Evolutionary conservation across 2,329 filamentous ascomycete genomes (phyloP).

Genomic region (Immersiporthe knoxdaviesiana): DNA sequence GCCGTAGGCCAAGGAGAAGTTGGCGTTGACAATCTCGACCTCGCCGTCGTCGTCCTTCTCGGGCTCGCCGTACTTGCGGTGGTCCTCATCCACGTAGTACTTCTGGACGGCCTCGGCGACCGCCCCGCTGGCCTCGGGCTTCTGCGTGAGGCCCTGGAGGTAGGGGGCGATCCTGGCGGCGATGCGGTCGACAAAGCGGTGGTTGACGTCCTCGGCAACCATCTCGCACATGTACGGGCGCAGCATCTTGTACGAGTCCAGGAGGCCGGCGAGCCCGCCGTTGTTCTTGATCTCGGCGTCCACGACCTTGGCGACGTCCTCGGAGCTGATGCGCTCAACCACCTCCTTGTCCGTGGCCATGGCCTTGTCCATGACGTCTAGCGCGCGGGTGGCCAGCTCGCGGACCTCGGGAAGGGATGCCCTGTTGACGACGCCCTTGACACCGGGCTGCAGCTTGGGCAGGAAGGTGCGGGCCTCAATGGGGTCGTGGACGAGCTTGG

Average conservation of each 20-base stretch:
- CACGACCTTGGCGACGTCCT: constrained; percentile 75
- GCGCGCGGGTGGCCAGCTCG: constrained; percentile 80
- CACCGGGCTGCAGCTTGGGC: constrained; percentile 91
- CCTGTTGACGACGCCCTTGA: constrained; percentile 83
- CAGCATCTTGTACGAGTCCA: constrained; percentile 68
- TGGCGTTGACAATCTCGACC: constrained; percentile 93
- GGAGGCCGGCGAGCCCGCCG: constrained; percentile 63
- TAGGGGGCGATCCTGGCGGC: constrained; percentile 72
- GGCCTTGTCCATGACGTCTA: constrained; percentile 88
- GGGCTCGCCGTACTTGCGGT: constrained; percentile 83
- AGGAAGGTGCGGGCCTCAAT: constrained; percentile 94
- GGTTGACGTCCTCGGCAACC: constrained; percentile 86
- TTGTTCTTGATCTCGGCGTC: constrained; percentile 76
- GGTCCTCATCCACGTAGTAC: constrained; percentile 81
- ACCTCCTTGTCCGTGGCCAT: constrained; percentile 74
- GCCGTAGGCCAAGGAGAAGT: constrained; percentile 96
- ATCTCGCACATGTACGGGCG: constrained; percentile 79
- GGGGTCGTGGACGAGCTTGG: constrained; percentile 94
- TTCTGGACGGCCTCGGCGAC: constrained; percentile 76
- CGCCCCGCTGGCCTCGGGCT: constrained; percentile 60
- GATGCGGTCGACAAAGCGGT: constrained; percentile 77
- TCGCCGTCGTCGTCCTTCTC: constrained; percentile 90
- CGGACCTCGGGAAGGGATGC: constrained; percentile 94
- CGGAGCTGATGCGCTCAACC: constrained; percentile 67
- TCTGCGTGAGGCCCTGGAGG: constrained; percentile 69